Evolutionary conservation across 108 stramenopile species (phyloP).

Genomic region (Skeletonema grethae): DNA sequence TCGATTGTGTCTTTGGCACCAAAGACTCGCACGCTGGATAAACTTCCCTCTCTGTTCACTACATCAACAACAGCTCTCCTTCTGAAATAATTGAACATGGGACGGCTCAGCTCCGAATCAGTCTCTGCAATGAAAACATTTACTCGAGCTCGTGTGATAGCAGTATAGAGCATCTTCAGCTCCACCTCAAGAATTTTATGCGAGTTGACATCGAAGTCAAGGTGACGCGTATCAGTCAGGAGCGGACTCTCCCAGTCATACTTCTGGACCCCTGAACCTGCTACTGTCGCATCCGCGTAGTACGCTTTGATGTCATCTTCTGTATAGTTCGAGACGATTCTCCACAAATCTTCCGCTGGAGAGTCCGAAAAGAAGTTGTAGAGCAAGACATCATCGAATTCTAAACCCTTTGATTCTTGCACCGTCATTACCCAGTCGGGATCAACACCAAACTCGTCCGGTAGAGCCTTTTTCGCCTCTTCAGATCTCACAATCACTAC

Average conservation of each 20-base stretch:
- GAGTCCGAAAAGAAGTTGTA: slow-evolving; percentile 53
- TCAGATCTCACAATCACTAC: slow-evolving; percentile 52
- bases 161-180: slow-evolving; percentile 50
- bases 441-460: slow-evolving; percentile 47
- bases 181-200: slow-evolving; percentile 51
- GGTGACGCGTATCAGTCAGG: slow-evolving; percentile 25
- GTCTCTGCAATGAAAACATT: slow-evolving; percentile 50
- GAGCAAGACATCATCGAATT: slow-evolving; percentile 52
- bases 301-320: slow-evolving; percentile 31
- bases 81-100: slow-evolving; percentile 51
- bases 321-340: slow-evolving; percentile 36
- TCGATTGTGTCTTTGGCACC: slow-evolving; percentile 36
- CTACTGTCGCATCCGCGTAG: slow-evolving; percentile 12
- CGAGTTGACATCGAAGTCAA: slow-evolving; percentile 26
- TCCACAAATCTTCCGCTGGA: slow-evolving; percentile 30
- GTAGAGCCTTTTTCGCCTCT: slow-evolving; percentile 42
- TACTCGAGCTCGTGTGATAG: slow-evolving; percentile 46
- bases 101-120: slow-evolving; percentile 18
- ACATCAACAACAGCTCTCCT: slow-evolving; percentile 36
- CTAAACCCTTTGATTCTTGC: slow-evolving; percentile 36
- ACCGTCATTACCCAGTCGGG: slow-evolving; percentile 55
- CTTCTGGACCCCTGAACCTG: slow-evolving; percentile 23
- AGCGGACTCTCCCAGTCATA: slow-evolving; percentile 36
- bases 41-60: slow-evolving; percentile 24
- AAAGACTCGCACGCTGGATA: slow-evolving; percentile 36